phyloP scores from a whole-genome alignment of 495 filamentous ascomycete species.

The Aspergillus steynii region DNA sequence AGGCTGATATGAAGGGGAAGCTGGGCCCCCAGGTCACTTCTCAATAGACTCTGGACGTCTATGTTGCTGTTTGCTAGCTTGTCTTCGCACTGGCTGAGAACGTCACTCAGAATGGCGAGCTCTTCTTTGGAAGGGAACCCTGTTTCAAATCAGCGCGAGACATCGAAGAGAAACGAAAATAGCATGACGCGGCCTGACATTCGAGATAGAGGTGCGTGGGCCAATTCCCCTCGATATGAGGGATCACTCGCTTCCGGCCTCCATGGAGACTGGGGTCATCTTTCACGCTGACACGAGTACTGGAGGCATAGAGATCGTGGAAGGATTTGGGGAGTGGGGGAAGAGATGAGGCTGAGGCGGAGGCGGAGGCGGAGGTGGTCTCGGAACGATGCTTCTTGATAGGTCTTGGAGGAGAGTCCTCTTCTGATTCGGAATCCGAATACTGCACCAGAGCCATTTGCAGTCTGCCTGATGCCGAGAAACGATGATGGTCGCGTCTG shows the following conservation, averaged over 20 bases:
- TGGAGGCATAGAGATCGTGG: conserved; percentile 84
- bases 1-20: conserved; percentile 88
- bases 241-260: conserved; percentile 75
- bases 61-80: conserved; percentile 9
- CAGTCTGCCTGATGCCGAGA: too few relatives aligned
- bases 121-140: conserved; percentile 68
- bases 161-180: background rate
- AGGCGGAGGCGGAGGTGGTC: background rate
- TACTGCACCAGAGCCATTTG: conserved; percentile 73
- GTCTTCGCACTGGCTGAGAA: conserved; percentile 48
- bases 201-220: conserved; percentile 90
- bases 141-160: conserved; percentile 41
- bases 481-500: background rate
- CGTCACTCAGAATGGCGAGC: conserved; percentile 48
- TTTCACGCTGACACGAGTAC: conserved; percentile 66
- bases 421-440: conserved; percentile 62
- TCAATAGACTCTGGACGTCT: conserved; percentile 60
- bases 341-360: conserved; percentile 39
- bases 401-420: conserved; percentile 22
- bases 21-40: conserved; percentile 73
- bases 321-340: conserved; percentile 84
- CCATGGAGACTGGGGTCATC: conserved; percentile 86
- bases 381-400: conserved; percentile 27
- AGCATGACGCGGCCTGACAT: conserved; percentile 58
- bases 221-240: conserved; percentile 90